A percentile compares a stretch with the other conserved stretches of the same genome.
These are phyloP conservation scores for Amanita polypyramis DNA, from an alignment of 768 basidiomycete species.

Conservation along the genomic window DNA sequence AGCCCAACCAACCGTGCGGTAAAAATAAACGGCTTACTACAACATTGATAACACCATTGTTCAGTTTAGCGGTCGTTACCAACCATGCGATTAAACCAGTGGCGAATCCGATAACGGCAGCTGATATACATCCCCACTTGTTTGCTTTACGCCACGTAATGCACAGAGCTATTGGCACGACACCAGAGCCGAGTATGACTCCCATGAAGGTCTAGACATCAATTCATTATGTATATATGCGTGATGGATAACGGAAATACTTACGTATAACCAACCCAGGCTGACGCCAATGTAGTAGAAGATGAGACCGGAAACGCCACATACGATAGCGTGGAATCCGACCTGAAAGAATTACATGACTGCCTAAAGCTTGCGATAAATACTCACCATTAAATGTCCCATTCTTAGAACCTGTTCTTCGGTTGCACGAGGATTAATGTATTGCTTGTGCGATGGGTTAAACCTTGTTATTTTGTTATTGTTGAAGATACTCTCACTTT, in stretches of 20 bases:
- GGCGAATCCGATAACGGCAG: slow-evolving; percentile 57
- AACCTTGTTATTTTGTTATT: not conserved
- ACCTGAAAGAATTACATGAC: slow-evolving; percentile 29
- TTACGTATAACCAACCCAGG: slow-evolving; percentile 88
- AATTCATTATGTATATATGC: not conserved
- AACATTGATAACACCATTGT: slow-evolving; percentile 63
- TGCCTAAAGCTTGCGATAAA: not conserved
- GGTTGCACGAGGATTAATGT: slow-evolving; percentile 75
- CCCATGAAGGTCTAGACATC: slow-evolving; percentile 71
- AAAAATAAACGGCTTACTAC: slow-evolving; percentile 27
- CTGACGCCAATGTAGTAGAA: slow-evolving; percentile 89
- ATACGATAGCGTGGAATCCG: slow-evolving; percentile 59
- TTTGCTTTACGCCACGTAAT: slow-evolving; percentile 84
- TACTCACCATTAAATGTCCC: slow-evolving; percentile 53
- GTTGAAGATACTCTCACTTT: slow-evolving; percentile 31
- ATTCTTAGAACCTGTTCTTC: slow-evolving; percentile 61
- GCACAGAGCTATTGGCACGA: slow-evolving; percentile 79
- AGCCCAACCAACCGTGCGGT: not conserved
- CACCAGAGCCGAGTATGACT: slow-evolving; percentile 74
- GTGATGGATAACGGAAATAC: slow-evolving; percentile 16
- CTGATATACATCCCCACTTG: slow-evolving; percentile 74
- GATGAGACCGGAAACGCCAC: slow-evolving; percentile 74
- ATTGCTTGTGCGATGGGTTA: slow-evolving; percentile 31
- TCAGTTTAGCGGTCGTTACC: slow-evolving; percentile 63
- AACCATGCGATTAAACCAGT: slow-evolving; percentile 78